Base-by-base conservation (phyloP, 768 basidiomycete species). In the Boletus reticuloceps region DNA sequence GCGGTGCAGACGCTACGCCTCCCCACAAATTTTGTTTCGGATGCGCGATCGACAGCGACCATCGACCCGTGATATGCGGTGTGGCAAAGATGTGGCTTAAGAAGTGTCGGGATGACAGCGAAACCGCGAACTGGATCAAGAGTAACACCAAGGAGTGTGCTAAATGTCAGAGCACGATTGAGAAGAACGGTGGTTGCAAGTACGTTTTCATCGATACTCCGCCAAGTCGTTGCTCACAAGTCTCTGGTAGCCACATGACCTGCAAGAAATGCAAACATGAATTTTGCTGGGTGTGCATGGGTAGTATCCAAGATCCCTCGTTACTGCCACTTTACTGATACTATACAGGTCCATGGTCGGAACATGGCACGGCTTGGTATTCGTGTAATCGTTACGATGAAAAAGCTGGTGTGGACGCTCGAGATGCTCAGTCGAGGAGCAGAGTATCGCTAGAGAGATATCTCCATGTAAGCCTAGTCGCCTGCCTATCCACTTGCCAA, bases 181-280 rank as follows among this genome's bases (percentile, higher is more conserved):
- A 99, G 82, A 99, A 99, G 88, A 98, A 98, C 61, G 97, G 97
- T 10, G 97, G 97, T 13, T 99, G 97, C 94, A 98, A 99, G 94
- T 98, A 67, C 67, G 94, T 87, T 20, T 7, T 52, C 32, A 10
- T 95, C 87, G 7, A 88, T 91, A 61, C 65, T 88, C 83, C 14
- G 12, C 22, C 42, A 13, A n/a, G 44, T 40, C 22, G 54, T 50
- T 54, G 42, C 62, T 64, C 36, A 67, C 31, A 3, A n/a, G 20
- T 27, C 19, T 45, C 22, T 55, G 39, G 10, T 60, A 97, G 95
- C 79, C 97, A 99, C 72, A 99, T 99, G 96, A 98, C 96, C 19
- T 98, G 97, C 79, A 96, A 97, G 81, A 98, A 98, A 75, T 98
- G 97, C 81, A 96, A 93, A 67, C 85, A 94, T 62, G 92, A 93